Conservation (phyloP, 2,329 filamentous ascomycete genomes). For the Allantophomopsis lycopodina region DNA sequence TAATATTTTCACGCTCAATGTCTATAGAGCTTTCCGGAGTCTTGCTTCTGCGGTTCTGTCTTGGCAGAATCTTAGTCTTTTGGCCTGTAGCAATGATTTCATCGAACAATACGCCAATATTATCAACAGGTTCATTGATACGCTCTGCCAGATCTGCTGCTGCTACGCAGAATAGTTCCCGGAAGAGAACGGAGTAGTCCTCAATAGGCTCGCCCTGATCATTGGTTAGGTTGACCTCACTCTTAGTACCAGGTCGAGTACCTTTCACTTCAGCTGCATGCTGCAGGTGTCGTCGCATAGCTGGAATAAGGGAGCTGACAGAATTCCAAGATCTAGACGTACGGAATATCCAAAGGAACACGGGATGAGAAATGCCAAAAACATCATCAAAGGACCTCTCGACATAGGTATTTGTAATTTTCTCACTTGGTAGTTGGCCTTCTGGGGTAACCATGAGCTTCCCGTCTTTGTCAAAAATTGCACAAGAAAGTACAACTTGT, state of each 20-base stretch:
- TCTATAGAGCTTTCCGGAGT: constrained; percentile 40
- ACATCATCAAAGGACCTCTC: constrained; percentile 59
- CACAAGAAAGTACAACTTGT: constrained; percentile 40
- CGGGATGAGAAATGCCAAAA: constrained; percentile 62
- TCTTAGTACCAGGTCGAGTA: constrained; percentile 19
- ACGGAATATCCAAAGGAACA: constrained; percentile 80
- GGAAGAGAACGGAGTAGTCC: constrained; percentile 64
- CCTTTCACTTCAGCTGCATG: constrained; percentile 23
- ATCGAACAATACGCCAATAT: constrained; percentile 60
- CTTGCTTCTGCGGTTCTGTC: constrained; percentile 29
- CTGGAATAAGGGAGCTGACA: constrained; percentile 51
- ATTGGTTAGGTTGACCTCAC: constrained; percentile 30
- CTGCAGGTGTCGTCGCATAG: constrained; percentile 61
- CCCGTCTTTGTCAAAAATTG: constrained; percentile 53
- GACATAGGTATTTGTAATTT: constrained; percentile 67
- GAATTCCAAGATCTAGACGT: constrained; percentile 66
- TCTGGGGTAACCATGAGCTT: constrained; percentile 56
- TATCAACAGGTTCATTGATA: constrained; percentile 46
- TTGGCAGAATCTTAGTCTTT: constrained; percentile 6
- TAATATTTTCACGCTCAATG: constrained; percentile 21
- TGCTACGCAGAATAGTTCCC: constrained; percentile 72
- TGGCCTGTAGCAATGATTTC: constrained; percentile 57
- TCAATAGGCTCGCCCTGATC: constrained; percentile 44
- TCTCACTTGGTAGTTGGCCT: constrained; percentile 55
- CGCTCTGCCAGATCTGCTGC: constrained; percentile 60